Evolutionary conservation across 495 filamentous ascomycete species (phyloP), one percentile per base, ranked within the genome.

Genomic region (Parathielavia hyrcaniae): DNA sequence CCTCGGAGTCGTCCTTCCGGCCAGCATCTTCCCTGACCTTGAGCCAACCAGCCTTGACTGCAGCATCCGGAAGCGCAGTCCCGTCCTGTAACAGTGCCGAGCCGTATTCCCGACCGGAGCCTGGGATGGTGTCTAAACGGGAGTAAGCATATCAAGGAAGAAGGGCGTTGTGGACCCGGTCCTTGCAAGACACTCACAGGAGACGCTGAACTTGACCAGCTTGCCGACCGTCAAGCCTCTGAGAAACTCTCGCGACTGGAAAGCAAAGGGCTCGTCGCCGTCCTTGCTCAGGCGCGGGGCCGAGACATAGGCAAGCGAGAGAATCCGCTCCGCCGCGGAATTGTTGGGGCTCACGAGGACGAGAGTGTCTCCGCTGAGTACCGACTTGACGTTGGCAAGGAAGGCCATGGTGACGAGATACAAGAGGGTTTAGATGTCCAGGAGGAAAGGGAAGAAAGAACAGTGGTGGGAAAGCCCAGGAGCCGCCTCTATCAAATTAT

Each of bases 1-100:
- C 87, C 46, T 91, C 87, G 0, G 86, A 81, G 30, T 96, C 88
- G 50, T 95, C 90, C 61, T 88, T 90, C 41, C 86, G 81, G 57
- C 90, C 90, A 23, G 91, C 89, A 73, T 97, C 93, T 57, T 99
- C 92, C 50, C 95, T 81, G 39, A 99, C 76, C 67, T 90, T 95
- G 55, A 87, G 77, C 89, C 89, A 95, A 50, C 95, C 95, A 62
- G 92, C 87, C 56, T 86, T 80, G 44, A 96, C 85, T 51, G 84
- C 76, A 39, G 86, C 81, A 30, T 96, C 91, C 19, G 92, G 89
- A 40, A 97, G 71, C 47, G 81, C 74, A 38, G 85, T 85, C 13
- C 89, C 87, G 55, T 84, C 85, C 51, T 85, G 81, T 35, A 97
- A 77, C 22, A 74, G 79, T 52, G 92, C 81, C 57, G 79, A 79